Conservation (phyloP, 352 stramenopile genomes). For the Globisporangium carolinianum region DNA sequence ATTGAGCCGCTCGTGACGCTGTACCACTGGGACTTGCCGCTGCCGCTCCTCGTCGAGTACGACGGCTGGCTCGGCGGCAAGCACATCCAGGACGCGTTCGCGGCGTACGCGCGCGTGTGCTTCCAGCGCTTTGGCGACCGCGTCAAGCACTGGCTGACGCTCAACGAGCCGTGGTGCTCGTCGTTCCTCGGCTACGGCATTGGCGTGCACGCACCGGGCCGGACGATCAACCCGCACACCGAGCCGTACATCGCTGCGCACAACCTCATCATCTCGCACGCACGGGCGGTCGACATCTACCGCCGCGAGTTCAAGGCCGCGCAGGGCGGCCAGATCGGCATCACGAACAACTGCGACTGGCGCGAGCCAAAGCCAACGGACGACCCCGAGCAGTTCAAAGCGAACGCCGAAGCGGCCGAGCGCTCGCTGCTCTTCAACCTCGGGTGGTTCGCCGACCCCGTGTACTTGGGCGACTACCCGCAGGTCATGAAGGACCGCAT, state of each 20-base stretch:
- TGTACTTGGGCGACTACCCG: conserved; percentile 91
- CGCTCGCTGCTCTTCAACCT: conserved; percentile 84
- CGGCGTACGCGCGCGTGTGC: conserved; percentile 84
- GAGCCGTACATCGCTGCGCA: conserved; percentile 86
- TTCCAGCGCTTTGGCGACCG: conserved; percentile 89
- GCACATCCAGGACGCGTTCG: conserved; percentile 59
- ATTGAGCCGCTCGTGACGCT: conserved; percentile 91
- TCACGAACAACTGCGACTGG: conserved; percentile 90
- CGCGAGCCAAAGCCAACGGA: conserved; percentile 56
- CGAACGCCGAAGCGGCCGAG: conserved; percentile 58
- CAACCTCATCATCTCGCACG: conserved; percentile 87
- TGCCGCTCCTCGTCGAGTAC: conserved; percentile 76
- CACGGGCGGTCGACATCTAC: conserved; percentile 80
- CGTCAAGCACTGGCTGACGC: conserved; percentile 91
- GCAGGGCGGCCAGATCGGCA: conserved; percentile 83
- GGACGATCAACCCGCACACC: conserved; percentile 28
- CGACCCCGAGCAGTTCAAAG: conserved; percentile 41
- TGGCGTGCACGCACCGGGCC: conserved; percentile 80
- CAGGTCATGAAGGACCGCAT: conserved; percentile 82
- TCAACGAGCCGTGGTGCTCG: conserved; percentile 91
- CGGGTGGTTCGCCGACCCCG: conserved; percentile 89
- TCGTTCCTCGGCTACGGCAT: conserved; percentile 81
- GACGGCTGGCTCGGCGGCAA: conserved; percentile 50
- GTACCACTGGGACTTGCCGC: conserved; percentile 96
- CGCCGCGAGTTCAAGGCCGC: conserved; percentile 60